Percentiles rank a stretch among this genome's conserved stretches.
Evolutionary conservation across 495 filamentous ascomycete species (phyloP).

Genomic region (Neurospora sp.): DNA sequence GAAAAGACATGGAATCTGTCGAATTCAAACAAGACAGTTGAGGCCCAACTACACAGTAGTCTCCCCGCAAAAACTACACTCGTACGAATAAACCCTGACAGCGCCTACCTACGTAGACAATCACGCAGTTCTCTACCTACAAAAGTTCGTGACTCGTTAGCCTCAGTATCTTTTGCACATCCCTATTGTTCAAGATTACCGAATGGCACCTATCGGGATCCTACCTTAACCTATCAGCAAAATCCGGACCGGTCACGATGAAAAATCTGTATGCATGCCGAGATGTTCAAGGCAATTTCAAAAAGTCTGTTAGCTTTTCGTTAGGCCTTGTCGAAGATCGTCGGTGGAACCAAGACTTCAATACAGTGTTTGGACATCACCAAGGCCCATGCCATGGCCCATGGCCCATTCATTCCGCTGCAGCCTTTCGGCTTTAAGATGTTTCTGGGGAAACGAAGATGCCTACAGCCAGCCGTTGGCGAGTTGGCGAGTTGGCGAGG

Average conservation of each 20-base stretch:
- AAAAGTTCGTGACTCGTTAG: not conserved
- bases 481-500: not conserved
- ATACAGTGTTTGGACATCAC: not conserved
- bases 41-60: not conserved
- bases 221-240: not conserved
- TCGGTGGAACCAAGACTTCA: not conserved
- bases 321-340: not conserved
- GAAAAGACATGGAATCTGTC: not conserved
- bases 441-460: not conserved
- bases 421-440: not conserved
- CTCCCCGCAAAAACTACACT: not conserved
- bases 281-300: not conserved
- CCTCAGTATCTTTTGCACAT: not conserved
- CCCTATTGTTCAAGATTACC: not conserved
- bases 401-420: not conserved
- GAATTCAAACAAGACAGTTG: not conserved
- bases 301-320: not conserved
- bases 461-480: not conserved
- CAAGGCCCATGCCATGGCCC: no score
- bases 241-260: not conserved
- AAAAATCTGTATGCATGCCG: not conserved
- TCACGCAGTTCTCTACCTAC: not conserved
- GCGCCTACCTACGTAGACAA: not conserved
- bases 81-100: not conserved
- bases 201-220: not conserved